Percentiles rank a stretch among this genome's conserved stretches.
Conservation (phyloP, 1,284 basidiomycete genomes). For the Trichosporon coremiiforme region DNA sequence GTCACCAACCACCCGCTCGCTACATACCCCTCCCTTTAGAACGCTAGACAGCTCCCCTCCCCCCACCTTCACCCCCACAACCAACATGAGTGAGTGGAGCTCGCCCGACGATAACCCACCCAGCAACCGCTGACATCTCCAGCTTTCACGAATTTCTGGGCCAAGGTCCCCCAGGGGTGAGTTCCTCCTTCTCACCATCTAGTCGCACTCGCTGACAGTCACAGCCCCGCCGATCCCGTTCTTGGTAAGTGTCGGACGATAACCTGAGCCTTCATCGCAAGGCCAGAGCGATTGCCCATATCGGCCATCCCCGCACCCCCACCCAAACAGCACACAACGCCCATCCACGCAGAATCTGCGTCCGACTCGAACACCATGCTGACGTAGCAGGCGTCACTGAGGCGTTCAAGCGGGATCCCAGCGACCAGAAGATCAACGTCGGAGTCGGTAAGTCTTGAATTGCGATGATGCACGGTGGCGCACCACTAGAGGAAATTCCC, state of each 20-base stretch:
- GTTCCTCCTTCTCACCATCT: neutral
- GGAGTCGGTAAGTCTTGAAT: constrained; percentile 69
- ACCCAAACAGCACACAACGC: neutral
- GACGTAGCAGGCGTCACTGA: constrained; percentile 49
- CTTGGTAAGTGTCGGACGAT: constrained; percentile 33
- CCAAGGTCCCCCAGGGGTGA: constrained; percentile 27
- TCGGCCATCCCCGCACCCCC: constrained; percentile 1
- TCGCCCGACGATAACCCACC: neutral
- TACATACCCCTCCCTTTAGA: neutral
- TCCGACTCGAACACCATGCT: neutral
- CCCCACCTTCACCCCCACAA: constrained; percentile 2
- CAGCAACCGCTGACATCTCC: constrained; percentile 5
- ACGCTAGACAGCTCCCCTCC: neutral
- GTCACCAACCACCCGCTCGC: neutral
- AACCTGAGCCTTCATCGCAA: neutral
- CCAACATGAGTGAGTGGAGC: constrained; percentile 15
- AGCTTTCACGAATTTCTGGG: constrained; percentile 26
- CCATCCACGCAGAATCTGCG: neutral
- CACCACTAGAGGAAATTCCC: neutral
- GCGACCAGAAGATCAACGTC: constrained; percentile 92
- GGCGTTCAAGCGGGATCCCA: constrained; percentile 76
- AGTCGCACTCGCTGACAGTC: neutral
- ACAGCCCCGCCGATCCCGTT: constrained; percentile 32
- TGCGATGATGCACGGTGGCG: neutral
- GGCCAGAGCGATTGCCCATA: neutral